Evolutionary conservation across 257 asterid genomes (phyloP).

Genomic region (Echium plantagineum): DNA sequence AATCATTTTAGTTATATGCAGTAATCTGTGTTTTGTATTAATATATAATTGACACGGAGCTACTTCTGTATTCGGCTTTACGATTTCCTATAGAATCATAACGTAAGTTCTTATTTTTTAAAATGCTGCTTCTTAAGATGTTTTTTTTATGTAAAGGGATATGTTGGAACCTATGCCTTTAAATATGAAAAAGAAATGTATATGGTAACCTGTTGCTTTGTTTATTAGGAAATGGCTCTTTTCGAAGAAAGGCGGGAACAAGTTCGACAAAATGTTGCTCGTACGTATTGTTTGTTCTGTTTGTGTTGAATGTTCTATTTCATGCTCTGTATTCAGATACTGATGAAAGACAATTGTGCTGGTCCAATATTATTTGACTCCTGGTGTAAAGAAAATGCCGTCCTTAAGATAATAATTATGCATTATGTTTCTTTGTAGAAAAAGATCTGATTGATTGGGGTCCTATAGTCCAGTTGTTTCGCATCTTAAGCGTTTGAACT

Average conservation of each 20-base stretch:
- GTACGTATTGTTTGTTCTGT: slow-evolving; percentile 35
- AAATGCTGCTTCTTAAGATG: neutral
- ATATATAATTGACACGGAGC: neutral
- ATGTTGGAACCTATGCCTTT: too few relatives aligned
- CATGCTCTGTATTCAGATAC: too few relatives aligned
- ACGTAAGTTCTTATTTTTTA: too few relatives aligned
- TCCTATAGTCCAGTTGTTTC: neutral
- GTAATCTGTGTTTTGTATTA: neutral
- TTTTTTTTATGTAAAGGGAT: too few relatives aligned
- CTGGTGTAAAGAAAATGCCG: neutral
- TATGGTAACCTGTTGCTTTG: slow-evolving; percentile 9
- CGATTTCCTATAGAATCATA: neutral
- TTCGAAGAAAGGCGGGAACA: slow-evolving; percentile 86
- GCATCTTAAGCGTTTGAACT: neutral
- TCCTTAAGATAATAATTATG: neutral
- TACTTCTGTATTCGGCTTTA: neutral
- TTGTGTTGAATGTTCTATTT: neutral
- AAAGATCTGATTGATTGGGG: neutral
- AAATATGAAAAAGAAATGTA: neutral
- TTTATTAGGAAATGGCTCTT: slow-evolving; percentile 74
- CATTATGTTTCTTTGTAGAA: neutral
- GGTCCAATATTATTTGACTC: too few relatives aligned
- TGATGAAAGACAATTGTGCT: too few relatives aligned
- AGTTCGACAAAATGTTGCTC: slow-evolving; percentile 66
- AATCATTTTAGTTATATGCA: neutral